These are phyloP conservation scores for Bromus sterilis DNA, from an alignment of 176 grass and related monocot species.

Conservation along the genomic window DNA sequence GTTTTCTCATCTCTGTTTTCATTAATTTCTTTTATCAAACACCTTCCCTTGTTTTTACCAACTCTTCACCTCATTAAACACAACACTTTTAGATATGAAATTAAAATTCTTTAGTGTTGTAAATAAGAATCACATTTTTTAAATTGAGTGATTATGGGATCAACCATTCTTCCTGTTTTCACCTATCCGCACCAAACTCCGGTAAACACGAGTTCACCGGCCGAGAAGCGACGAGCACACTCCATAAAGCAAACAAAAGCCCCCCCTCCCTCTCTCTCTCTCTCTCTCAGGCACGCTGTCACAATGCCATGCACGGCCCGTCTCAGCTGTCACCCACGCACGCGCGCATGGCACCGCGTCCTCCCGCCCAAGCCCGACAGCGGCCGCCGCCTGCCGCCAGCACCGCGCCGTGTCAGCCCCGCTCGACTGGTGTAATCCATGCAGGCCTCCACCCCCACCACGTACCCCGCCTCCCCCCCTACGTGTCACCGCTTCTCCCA, in stretches of 20 bases:
- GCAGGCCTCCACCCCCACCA: slow-evolving; percentile 41
- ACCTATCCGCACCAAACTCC: background rate
- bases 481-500: slow-evolving; percentile 55
- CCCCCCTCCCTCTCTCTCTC: no score
- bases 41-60: no score
- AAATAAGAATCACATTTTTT: no score
- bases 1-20: no score
- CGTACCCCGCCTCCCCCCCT: slow-evolving; percentile 27
- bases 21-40: no score
- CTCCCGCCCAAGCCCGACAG: background rate
- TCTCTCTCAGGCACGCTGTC: background rate
- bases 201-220: background rate
- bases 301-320: background rate
- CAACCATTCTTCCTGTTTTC: no score
- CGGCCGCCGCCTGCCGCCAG: background rate
- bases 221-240: background rate
- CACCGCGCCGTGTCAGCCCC: slow-evolving; percentile 19
- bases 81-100: no score
- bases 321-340: slow-evolving; percentile 15
- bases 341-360: background rate
- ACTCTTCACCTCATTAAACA: no score
- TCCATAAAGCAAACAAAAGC: background rate
- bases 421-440: slow-evolving; percentile 40
- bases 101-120: no score
- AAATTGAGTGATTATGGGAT: no score